Conservation (phyloP, 495 filamentous ascomycete genomes). For the Hyaloscypha hepaticicola region DNA sequence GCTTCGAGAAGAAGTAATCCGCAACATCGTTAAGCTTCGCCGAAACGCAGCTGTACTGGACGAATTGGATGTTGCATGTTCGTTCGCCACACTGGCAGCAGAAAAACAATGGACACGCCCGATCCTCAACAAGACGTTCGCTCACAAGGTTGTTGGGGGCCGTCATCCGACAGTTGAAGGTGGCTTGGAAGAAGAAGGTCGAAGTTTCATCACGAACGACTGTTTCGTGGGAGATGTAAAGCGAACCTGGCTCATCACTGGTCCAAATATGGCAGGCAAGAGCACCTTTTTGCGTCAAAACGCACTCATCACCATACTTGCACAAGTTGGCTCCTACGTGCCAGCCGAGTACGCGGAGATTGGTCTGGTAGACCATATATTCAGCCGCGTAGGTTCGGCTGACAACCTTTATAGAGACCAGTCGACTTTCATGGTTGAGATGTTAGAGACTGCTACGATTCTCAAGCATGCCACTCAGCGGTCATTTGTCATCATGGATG, state of each 20-base stretch:
- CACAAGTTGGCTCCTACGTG: constrained; percentile 89
- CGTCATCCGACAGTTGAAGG: constrained; percentile 87
- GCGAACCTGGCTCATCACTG: constrained; percentile 84
- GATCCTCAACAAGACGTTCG: constrained; percentile 45
- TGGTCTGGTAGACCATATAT: constrained; percentile 87
- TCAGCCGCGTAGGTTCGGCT: constrained; percentile 87
- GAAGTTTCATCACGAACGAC: constrained; percentile 83
- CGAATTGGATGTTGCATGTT: constrained; percentile 84
- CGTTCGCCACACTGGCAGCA: constrained; percentile 73
- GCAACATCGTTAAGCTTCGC: constrained; percentile 76
- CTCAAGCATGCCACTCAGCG: constrained; percentile 62
- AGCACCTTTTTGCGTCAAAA: constrained; percentile 94
- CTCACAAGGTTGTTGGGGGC: constrained; percentile 73
- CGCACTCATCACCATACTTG: constrained; percentile 88
- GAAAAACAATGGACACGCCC: constrained; percentile 76
- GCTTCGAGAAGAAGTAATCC: constrained; percentile 68
- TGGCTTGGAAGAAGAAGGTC: constrained; percentile 74
- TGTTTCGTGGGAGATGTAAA: constrained; percentile 72
- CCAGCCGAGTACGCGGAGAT: constrained; percentile 82
- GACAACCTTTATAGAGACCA: constrained; percentile 91
- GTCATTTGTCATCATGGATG: constrained; percentile 98
- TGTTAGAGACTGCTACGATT: constrained; percentile 74
- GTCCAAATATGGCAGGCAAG: constrained; percentile 99
- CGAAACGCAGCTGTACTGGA: constrained; percentile 87
- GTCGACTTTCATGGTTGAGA: constrained; percentile 93